Evolutionary conservation across 371 early-diverging fungal genomes (phyloP), one percentile per base, ranked within the genome.

Genomic region (Mucor ambiguus): DNA sequence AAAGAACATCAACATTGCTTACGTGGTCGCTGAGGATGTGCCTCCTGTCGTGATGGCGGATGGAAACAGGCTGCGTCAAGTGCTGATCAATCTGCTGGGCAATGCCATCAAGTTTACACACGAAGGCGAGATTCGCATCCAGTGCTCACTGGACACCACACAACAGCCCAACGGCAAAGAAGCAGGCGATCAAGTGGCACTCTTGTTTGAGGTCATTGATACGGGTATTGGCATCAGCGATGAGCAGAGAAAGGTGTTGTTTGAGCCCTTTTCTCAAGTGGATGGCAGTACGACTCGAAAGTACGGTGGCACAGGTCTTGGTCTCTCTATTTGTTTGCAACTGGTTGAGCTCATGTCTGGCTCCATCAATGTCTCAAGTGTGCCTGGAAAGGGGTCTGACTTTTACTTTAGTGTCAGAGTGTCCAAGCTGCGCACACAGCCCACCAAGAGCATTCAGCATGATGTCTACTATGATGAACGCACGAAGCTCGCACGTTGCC

Each of bases 291-390:
- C 86, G 1, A 86, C 86, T 58, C 84, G 87, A 26, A 85, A 81
- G 65, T 87, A 85, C 64, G 88, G 88, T 37, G 89, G 89, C 4
- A 87, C 87, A 5, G 89, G 89, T 10, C 69, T 89, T 8, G 89
- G 89, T 0, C 71, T 89, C 6, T 79, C 83, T n/a, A 88, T 89
- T 38, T 84, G 85, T 64, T 67, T 83, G 8, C 81, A 83, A 56
- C 63, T 89, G 22, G 84, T 85, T 5, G 66, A 81, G 14, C 73
- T 84, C 3, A 86, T 88, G 88, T 69, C 82, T 41, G 89, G 88
- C 33, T 69, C 69, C 11, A 81, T 88, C 28, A 70, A 75, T 10
- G 88, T 88, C 1, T 74, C 78, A 1, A 84, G 85, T 8, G 78
- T 73, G n/a, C 82, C 85, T 35, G 84, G 78, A 10, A 62, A 79